A percentile compares a stretch with the other conserved stretches of the same genome.
These are phyloP conservation scores for Russula vinacea DNA, from an alignment of 768 basidiomycete genomes.

Conservation along the genomic window DNA sequence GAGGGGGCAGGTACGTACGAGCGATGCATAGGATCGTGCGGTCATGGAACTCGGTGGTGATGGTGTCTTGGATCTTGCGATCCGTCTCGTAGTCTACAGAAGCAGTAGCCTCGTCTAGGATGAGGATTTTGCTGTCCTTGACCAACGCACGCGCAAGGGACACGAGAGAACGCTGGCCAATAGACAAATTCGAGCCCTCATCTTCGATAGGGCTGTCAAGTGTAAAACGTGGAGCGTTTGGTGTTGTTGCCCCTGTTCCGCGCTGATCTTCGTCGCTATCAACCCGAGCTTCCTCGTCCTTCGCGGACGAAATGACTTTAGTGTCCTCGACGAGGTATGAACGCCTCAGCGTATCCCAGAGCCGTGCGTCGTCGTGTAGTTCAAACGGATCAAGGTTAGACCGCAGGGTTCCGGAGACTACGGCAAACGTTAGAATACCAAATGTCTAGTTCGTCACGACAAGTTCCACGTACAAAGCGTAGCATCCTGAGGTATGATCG, in stretches of 20 bases:
- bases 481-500: conserved; percentile 84
- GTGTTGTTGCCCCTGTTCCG: conserved; percentile 32
- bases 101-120: conserved; percentile 92
- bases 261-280: conserved; percentile 42
- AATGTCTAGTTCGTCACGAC: conserved; percentile 43
- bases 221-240: conserved; percentile 52
- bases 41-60: conserved; percentile 76
- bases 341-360: conserved; percentile 87
- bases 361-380: conserved; percentile 67
- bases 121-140: conserved; percentile 77
- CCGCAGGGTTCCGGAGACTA: conserved; percentile 77
- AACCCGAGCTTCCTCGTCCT: conserved; percentile 38
- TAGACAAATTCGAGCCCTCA: conserved; percentile 81
- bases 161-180: conserved; percentile 79
- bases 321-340: conserved; percentile 71
- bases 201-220: conserved; percentile 83
- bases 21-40: conserved; percentile 86
- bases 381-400: conserved; percentile 90
- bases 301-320: conserved; percentile 30
- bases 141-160: conserved; percentile 88
- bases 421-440: conserved; percentile 25
- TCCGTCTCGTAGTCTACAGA: conserved; percentile 90
- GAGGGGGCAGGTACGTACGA: conserved; percentile 51
- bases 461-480: conserved; percentile 41
- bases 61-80: conserved; percentile 86